phyloP scores from a whole-genome alignment of 306 rosid genomes.

The Dryas drummondii region DNA sequence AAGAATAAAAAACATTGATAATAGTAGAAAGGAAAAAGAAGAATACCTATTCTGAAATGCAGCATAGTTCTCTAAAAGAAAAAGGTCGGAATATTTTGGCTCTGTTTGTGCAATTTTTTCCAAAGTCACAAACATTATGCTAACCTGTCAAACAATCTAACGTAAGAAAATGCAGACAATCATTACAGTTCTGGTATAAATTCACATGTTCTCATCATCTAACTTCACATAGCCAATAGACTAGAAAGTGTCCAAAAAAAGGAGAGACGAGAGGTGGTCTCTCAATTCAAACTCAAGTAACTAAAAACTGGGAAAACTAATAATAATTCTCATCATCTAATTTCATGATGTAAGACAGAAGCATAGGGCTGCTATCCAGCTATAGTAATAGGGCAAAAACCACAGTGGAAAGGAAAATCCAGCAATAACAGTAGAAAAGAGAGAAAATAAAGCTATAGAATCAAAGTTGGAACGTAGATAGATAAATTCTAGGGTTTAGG shows the following conservation, averaged over 20 bases:
- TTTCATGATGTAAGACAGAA: too few relatives aligned
- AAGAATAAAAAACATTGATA: constrained; percentile 14
- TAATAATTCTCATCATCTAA: too few relatives aligned
- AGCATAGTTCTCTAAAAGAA: constrained; percentile 93
- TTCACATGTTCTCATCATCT: constrained; percentile 1
- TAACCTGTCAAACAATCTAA: constrained; percentile 60
- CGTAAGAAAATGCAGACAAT: neutral
- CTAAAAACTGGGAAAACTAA: too few relatives aligned
- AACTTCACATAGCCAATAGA: neutral
- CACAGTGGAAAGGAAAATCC: too few relatives aligned
- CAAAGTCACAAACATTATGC: constrained; percentile 94
- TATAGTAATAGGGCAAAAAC: too few relatives aligned
- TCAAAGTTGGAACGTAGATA: too few relatives aligned
- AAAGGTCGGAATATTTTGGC: constrained; percentile 82
- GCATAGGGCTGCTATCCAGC: too few relatives aligned
- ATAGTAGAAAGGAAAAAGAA: constrained; percentile 16
- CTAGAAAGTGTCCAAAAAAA: neutral
- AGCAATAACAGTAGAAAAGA: too few relatives aligned
- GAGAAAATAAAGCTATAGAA: too few relatives aligned
- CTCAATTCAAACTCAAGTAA: too few relatives aligned
- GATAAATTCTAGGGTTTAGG: too few relatives aligned
- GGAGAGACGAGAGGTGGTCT: neutral
- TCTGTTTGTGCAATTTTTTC: constrained; percentile 85
- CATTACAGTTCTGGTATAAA: neutral
- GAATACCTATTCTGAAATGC: constrained; percentile 93